Percentiles rank a stretch among this genome's conserved stretches.
Conservation (phyloP, 192 early-diverging fungal genomes). For the Coemansia sp. region DNA sequence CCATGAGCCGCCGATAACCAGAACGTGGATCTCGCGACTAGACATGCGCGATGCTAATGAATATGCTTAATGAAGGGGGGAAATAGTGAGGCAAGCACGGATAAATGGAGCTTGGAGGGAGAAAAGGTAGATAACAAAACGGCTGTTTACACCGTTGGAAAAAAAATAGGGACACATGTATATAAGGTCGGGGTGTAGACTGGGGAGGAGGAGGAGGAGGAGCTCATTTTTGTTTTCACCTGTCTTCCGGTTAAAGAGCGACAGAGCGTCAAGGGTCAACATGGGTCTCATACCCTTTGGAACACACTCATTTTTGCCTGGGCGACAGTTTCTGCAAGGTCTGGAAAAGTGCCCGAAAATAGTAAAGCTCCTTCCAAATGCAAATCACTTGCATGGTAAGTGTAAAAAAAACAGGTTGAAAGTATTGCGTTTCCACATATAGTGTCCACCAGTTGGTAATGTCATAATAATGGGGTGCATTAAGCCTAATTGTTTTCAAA, state of each 20-base stretch:
- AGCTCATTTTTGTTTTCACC: not conserved
- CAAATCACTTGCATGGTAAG: not conserved
- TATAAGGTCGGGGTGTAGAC: not conserved
- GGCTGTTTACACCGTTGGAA: not conserved
- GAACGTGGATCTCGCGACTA: slow-evolving; percentile 51
- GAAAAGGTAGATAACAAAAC: not conserved
- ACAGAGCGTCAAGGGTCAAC: not conserved
- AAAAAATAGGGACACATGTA: not conserved
- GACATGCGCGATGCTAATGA: slow-evolving; percentile 27
- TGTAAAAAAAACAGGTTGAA: not conserved
- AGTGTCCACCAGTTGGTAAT: not conserved
- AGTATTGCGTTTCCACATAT: not conserved
- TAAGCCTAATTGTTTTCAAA: not conserved
- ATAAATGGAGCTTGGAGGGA: not conserved
- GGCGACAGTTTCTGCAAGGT: not conserved
- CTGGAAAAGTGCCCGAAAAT: not conserved
- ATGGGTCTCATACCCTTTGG: not conserved
- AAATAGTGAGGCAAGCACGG: not conserved
- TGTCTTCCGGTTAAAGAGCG: not conserved
- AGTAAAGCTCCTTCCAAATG: not conserved
- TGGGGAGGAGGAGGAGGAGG: not conserved
- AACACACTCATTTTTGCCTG: not conserved
- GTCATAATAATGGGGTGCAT: not conserved
- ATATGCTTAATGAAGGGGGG: not conserved
- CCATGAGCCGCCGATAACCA: slow-evolving; percentile 62